phyloP scores from a whole-genome alignment of 805 yeast genomes.

The Saccharomycopsis guyanensis region DNA sequence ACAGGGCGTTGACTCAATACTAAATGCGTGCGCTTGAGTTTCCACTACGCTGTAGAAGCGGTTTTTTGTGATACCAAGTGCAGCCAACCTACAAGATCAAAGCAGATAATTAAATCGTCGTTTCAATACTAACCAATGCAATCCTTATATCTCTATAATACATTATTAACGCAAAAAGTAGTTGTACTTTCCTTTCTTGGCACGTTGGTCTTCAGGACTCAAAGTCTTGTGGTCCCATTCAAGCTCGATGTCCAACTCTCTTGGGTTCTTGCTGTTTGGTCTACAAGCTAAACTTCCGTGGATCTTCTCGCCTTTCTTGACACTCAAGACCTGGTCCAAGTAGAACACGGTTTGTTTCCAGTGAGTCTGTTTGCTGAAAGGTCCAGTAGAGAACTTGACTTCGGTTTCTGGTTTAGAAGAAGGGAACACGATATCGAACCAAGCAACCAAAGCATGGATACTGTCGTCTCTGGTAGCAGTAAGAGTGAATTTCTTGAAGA shows the following conservation, averaged over 20 bases:
- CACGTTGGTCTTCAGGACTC: slow-evolving; percentile 43
- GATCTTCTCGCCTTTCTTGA: slow-evolving; percentile 68
- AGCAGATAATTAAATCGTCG: too few relatives aligned
- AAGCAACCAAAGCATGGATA: slow-evolving; percentile 83
- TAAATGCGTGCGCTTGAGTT: too few relatives aligned
- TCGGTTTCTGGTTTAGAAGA: slow-evolving; percentile 36
- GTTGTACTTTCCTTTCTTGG: slow-evolving; percentile 50
- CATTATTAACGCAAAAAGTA: slow-evolving; percentile 72
- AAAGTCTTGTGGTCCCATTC: slow-evolving; percentile 37
- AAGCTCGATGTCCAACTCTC: slow-evolving; percentile 83
- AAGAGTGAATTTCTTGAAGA: slow-evolving; percentile 59
- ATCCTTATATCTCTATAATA: too few relatives aligned
- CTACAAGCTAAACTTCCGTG: slow-evolving; percentile 64
- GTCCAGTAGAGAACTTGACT: slow-evolving; percentile 85
- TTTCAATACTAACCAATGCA: too few relatives aligned
- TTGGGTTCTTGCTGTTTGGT: slow-evolving; percentile 73
- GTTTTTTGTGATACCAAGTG: too few relatives aligned
- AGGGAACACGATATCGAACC: slow-evolving; percentile 95
- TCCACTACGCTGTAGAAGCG: too few relatives aligned
- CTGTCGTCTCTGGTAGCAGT: slow-evolving; percentile 71
- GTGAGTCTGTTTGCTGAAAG: slow-evolving; percentile 89
- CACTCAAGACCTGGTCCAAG: slow-evolving; percentile 68
- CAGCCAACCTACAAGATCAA: too few relatives aligned
- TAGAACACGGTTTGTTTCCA: slow-evolving; percentile 99
- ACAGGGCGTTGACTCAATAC: too few relatives aligned